phyloP scores from a whole-genome alignment of 805 yeast genomes.

The Pichia exigua region DNA sequence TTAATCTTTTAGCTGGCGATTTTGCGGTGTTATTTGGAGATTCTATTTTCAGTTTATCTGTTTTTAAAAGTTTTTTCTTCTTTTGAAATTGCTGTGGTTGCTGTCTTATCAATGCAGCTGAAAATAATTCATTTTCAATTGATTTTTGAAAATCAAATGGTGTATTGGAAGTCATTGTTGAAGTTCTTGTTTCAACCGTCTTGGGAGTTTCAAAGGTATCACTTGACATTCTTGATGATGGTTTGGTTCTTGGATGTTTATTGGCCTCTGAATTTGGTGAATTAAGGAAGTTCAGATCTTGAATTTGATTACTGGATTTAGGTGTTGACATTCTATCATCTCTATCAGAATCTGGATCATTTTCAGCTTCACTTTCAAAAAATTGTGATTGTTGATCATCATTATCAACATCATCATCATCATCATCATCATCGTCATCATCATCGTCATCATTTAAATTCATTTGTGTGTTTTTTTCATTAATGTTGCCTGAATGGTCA shows the following conservation, averaged over 20 bases:
- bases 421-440: neutral
- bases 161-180: constrained; percentile 7
- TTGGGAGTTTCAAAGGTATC: constrained; percentile 9
- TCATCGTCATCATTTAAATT: neutral
- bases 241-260: constrained; percentile 1
- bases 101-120: neutral
- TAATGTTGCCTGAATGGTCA: neutral
- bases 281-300: neutral
- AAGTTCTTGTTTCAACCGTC: constrained; percentile 8
- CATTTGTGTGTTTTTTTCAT: neutral
- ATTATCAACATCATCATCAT: no score
- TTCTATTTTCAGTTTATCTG: neutral
- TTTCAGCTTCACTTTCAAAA: neutral
- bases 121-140: neutral
- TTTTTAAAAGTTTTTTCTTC: neutral
- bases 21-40: neutral
- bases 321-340: constrained; percentile 6
- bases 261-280: neutral
- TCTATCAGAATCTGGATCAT: neutral
- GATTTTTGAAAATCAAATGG: neutral
- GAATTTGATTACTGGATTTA: neutral
- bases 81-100: neutral
- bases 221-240: constrained; percentile 10
- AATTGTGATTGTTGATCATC: neutral
- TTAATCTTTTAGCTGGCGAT: neutral